Evolutionary conservation across 768 basidiomycete genomes (phyloP).

Genomic region (Suillus brevipes): DNA sequence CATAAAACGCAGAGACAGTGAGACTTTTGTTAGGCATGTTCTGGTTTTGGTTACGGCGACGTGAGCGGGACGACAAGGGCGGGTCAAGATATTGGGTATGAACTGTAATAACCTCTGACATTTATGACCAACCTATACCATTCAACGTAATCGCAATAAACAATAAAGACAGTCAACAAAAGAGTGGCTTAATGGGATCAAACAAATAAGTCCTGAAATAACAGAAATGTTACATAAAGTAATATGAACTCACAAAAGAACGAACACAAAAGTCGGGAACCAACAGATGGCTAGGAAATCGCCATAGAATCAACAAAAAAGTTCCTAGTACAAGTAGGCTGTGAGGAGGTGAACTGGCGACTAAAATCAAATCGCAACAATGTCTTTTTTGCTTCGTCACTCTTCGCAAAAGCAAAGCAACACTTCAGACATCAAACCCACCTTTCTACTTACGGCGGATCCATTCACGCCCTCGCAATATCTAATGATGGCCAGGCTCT

Average conservation of each 20-base stretch:
- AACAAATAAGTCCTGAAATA: too few relatives aligned
- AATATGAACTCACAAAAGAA: neutral
- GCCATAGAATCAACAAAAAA: neutral
- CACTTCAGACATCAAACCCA: neutral
- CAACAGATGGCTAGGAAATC: neutral
- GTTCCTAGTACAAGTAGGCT: neutral
- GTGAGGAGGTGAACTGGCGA: neutral
- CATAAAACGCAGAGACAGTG: too few relatives aligned
- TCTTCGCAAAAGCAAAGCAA: neutral
- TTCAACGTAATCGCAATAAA: neutral
- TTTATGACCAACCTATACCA: neutral
- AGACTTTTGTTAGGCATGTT: too few relatives aligned
- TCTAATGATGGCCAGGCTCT: neutral
- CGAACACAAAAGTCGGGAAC: neutral
- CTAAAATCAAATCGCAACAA: neutral
- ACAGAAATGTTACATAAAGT: too few relatives aligned
- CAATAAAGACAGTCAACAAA: too few relatives aligned
- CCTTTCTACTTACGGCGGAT: neutral
- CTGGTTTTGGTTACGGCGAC: neutral
- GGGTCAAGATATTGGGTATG: neutral
- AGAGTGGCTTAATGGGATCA: too few relatives aligned
- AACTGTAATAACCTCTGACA: neutral
- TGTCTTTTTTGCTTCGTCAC: neutral
- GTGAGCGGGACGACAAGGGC: neutral
- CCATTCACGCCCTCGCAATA: neutral